These are phyloP conservation scores for Vicia faba DNA, from an alignment of 306 rosid genomes.

Conservation along the genomic window DNA sequence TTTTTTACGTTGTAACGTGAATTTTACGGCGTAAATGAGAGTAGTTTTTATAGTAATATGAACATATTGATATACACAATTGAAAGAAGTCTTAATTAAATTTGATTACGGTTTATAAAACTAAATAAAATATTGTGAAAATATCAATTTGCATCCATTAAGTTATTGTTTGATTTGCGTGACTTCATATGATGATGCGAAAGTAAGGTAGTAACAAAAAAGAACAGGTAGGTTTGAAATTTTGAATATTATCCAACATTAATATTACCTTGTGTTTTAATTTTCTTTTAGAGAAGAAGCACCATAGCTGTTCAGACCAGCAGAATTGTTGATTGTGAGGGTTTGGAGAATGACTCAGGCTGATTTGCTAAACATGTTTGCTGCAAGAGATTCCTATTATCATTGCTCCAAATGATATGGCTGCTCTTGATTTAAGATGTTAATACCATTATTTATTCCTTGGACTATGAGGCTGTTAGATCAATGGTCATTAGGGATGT, in stretches of 20 bases:
- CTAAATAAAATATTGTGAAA: too few species aligned
- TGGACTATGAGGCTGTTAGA: not conserved
- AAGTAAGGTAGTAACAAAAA: too few species aligned
- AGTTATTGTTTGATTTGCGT: too few species aligned
- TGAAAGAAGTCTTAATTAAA: too few species aligned
- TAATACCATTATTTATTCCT: conserved; percentile 35
- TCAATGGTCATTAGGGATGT: not conserved
- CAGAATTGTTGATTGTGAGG: conserved; percentile 40
- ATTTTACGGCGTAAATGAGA: too few species aligned
- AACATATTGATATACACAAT: too few species aligned
- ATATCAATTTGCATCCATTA: too few species aligned
- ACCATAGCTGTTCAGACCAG: conserved; percentile 36
- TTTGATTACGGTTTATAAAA: too few species aligned
- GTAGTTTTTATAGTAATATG: too few species aligned
- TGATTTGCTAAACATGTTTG: conserved; percentile 20
- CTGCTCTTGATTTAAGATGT: conserved; percentile 15
- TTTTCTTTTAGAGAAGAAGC: conserved; percentile 49
- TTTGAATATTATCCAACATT: not conserved
- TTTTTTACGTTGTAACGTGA: too few species aligned
- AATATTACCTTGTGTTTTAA: conserved; percentile 12
- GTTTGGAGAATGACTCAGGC: conserved; percentile 31
- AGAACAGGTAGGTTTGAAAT: too few species aligned
- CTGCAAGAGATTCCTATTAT: conserved; percentile 14
- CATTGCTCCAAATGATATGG: not conserved
- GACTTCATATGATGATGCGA: too few species aligned